Percentiles rank a stretch among this genome's conserved stretches.
These are phyloP conservation scores for Teunomyces cretensis DNA, from an alignment of 805 yeast genomes.

Conservation along the genomic window DNA sequence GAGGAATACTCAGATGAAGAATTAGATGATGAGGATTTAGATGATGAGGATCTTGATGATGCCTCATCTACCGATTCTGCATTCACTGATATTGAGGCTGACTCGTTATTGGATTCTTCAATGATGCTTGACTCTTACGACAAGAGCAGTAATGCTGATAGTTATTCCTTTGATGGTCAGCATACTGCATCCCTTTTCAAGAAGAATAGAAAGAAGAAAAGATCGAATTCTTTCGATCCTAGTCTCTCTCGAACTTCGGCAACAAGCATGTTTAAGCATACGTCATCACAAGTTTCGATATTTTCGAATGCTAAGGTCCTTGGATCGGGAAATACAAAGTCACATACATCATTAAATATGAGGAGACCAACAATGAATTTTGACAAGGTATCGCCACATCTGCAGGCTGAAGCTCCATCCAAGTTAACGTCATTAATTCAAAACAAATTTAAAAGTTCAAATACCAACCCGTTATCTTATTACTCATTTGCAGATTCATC, in stretches of 20 bases:
- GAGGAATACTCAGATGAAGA: conserved; percentile 20
- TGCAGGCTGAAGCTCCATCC: conserved; percentile 19
- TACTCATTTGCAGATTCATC: conserved; percentile 38
- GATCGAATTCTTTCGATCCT: conserved; percentile 16
- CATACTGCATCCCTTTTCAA: conserved; percentile 10
- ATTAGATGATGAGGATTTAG: conserved; percentile 25
- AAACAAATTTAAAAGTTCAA: conserved; percentile 30
- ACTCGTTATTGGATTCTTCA: conserved; percentile 32
- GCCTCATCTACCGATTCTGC: conserved; percentile 39
- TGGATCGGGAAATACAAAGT: neutral
- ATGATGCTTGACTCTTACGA: conserved; percentile 23
- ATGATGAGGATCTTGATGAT: conserved; percentile 25
- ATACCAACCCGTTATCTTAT: conserved; percentile 44
- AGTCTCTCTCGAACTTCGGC: conserved; percentile 10
- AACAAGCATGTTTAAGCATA: neutral
- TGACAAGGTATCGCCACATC: conserved; percentile 18
- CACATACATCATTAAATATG: neutral
- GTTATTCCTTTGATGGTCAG: conserved; percentile 17
- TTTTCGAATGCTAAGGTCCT: neutral
- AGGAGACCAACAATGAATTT: conserved; percentile 13
- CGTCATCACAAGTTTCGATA: conserved; percentile 3
- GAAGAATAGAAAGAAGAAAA: conserved; percentile 18
- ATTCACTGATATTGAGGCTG: conserved; percentile 43
- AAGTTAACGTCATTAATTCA: conserved; percentile 46
- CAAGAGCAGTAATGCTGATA: conserved; percentile 6